phyloP scores from a whole-genome alignment of 169 alveolate genomes.

The Eimeria acervulina region DNA sequence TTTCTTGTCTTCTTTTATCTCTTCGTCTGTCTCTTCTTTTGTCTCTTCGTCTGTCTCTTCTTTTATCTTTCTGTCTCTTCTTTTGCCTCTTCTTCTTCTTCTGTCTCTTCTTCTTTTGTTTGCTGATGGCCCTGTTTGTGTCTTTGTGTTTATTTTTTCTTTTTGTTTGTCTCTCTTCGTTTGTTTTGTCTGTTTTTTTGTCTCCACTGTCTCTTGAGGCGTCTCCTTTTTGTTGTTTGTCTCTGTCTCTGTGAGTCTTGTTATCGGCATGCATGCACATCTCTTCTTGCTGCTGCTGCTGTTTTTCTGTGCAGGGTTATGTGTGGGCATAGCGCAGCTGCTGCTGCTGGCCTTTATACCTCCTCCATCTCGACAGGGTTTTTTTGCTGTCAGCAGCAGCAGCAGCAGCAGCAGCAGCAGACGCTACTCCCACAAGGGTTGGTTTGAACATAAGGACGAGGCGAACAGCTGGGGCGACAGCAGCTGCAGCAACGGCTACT shows the following conservation, averaged over 20 bases:
- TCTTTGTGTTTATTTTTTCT: not conserved
- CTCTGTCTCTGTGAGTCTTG: not conserved
- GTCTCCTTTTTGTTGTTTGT: not conserved
- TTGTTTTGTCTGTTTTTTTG: not conserved
- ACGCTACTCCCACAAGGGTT: not conserved
- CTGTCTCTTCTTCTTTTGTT: not conserved
- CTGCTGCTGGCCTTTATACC: slow-evolving; percentile 34
- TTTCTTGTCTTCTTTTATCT: not conserved
- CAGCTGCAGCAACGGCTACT: not conserved
- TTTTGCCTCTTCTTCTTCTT: not conserved
- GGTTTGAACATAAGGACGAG: not conserved
- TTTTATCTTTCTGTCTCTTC: not conserved
- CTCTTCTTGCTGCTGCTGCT: not conserved
- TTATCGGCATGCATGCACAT: not conserved
- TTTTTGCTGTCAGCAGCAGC: slow-evolving; percentile 40
- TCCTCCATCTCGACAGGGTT: slow-evolving; percentile 46
- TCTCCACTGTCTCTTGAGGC: no score
- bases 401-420: slow-evolving; percentile 23
- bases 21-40: not conserved
- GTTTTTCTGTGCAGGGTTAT: not conserved
- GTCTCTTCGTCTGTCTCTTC: not conserved
- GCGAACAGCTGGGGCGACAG: not conserved
- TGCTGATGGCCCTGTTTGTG: not conserved
- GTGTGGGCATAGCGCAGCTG: slow-evolving; percentile 49
- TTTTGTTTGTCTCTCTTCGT: no score